Evolutionary conservation across 2,329 filamentous ascomycete genomes (phyloP), one percentile per base, ranked within the genome.

Genomic region (Pseudocercospora pini-densiflorae): DNA sequence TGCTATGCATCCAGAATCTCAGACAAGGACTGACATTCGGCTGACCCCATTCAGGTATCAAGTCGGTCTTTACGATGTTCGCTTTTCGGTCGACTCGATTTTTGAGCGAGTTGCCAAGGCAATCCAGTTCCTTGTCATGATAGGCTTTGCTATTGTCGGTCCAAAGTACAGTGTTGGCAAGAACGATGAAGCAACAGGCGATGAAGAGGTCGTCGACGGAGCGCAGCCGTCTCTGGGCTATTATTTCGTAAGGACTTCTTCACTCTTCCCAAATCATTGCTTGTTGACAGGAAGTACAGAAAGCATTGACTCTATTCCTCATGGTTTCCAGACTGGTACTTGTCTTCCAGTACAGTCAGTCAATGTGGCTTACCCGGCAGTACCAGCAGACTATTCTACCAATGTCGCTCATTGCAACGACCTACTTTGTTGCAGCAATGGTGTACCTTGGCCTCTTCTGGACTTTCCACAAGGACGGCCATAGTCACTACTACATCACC

Each of bases 11-110:
- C 2, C 36, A 14, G n/a, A n/a, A 40, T 12, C 12, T 40, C 36
- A 40, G n/a, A 19, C 40, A 43, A 9, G 4, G 16, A 2, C 16
- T 7, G 14, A 19, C 6, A 4, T 43, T n/a, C 8, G 16, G 4
- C 40, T 19, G 4, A 43, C 8, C 1, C 1, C 7, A 1, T 43
- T 0, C 16, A 43, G 40, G 40, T 83, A 90, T 40, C 81, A 89
- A 66, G 85, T 88, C 24, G 84, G 85, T 7, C 78, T 90, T 1
- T 90, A 88, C 75, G 89, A 91, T 76, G 85, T 90, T 40, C 87
- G 89, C 0, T 91, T 89, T 74, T 84, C 86, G 0, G 82, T 86
- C 24, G 89, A 91, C 75, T 88, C 85, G 45, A 80, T 90, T 36
- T 89, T 90, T 71, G 86, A 90, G 70, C 84, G 89, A 33, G 70